Percentiles rank a stretch among this genome's conserved stretches.
Conservation (phyloP, 106 monocot genomes). For the Dioscorea zingiberensis region DNA sequence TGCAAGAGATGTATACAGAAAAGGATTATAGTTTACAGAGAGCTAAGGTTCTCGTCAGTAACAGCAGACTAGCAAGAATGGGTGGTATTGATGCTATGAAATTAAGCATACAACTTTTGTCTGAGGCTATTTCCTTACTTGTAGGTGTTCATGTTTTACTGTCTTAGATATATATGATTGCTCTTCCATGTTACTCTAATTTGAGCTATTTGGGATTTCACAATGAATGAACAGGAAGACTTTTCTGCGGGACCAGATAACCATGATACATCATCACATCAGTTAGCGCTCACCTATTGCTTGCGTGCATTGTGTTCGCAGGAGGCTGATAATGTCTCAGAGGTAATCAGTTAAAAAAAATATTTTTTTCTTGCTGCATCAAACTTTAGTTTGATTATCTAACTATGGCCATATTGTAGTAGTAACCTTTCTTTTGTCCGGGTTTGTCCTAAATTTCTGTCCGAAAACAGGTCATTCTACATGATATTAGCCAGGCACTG, state of each 20-base stretch:
- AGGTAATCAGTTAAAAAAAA: slow-evolving; percentile 8
- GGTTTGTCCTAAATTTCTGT: too few relatives aligned
- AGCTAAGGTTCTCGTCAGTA: slow-evolving; percentile 21
- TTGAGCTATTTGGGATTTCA: too few relatives aligned
- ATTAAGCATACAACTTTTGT: slow-evolving; percentile 18
- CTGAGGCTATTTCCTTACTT: slow-evolving; percentile 26
- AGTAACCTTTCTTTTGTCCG: too few relatives aligned
- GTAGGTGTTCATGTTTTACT: slow-evolving; percentile 6
- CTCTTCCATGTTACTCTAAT: too few relatives aligned
- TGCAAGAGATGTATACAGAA: slow-evolving; percentile 15
- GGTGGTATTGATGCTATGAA: slow-evolving; percentile 22
- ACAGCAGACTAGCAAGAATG: slow-evolving; percentile 20
- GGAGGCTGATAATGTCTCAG: slow-evolving; percentile 11
- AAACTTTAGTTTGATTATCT: too few relatives aligned
- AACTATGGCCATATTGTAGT: too few relatives aligned
- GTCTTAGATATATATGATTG: too few relatives aligned
- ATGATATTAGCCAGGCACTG: not conserved
- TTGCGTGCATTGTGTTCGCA: slow-evolving; percentile 23
- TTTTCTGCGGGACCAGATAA: too few relatives aligned
- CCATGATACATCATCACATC: slow-evolving; percentile 3
- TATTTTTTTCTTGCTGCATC: not conserved
- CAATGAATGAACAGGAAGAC: too few relatives aligned
- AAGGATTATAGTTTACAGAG: slow-evolving; percentile 17
- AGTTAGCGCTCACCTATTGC: slow-evolving; percentile 26
- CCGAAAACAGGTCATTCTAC: not conserved